Evolutionary conservation across 2,329 filamentous ascomycete species (phyloP).

Genomic region (Diaporthe helianthi): DNA sequence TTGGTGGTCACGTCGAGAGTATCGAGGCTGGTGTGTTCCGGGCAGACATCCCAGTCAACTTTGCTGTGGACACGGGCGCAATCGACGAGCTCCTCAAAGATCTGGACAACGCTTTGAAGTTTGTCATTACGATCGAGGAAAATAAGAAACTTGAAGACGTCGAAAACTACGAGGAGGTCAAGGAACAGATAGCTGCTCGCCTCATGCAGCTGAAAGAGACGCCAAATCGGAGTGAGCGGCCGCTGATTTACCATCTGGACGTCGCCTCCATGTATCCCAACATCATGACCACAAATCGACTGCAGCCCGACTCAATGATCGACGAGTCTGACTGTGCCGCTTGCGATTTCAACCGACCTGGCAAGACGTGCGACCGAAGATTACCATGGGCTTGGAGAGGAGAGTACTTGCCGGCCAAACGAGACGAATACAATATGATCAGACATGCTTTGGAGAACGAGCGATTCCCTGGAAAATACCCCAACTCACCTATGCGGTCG

Average conservation of each 20-base stretch:
- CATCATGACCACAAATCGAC: slow-evolving; percentile 98
- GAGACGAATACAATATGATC: slow-evolving; percentile 99
- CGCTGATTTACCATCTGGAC: slow-evolving; percentile 96
- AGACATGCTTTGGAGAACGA: slow-evolving; percentile 90
- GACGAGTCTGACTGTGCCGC: slow-evolving; percentile 94
- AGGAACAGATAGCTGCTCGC: slow-evolving; percentile 76
- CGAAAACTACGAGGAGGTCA: slow-evolving; percentile 84
- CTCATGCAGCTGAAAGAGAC: slow-evolving; percentile 78
- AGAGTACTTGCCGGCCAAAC: slow-evolving; percentile 93
- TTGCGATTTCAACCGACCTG: slow-evolving; percentile 97
- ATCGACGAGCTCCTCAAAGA: slow-evolving; percentile 89
- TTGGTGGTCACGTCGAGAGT: slow-evolving; percentile 98
- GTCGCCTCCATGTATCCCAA: slow-evolving; percentile 99
- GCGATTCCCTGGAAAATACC: slow-evolving; percentile 80
- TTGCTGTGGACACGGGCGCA: slow-evolving; percentile 85
- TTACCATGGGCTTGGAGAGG: slow-evolving; percentile 98
- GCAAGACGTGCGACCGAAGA: slow-evolving; percentile 94
- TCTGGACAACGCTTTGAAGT: slow-evolving; percentile 86
- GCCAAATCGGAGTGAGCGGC: slow-evolving; percentile 83
- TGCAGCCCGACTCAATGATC: slow-evolving; percentile 99
- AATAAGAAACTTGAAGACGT: slow-evolving; percentile 83
- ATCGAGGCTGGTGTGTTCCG: slow-evolving; percentile 98
- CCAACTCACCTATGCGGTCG: slow-evolving; percentile 72
- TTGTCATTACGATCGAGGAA: slow-evolving; percentile 85
- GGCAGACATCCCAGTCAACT: slow-evolving; percentile 93